Evolutionary conservation across 148 eudicot species (phyloP).

Genomic region (Rhododendron griersonianum): DNA sequence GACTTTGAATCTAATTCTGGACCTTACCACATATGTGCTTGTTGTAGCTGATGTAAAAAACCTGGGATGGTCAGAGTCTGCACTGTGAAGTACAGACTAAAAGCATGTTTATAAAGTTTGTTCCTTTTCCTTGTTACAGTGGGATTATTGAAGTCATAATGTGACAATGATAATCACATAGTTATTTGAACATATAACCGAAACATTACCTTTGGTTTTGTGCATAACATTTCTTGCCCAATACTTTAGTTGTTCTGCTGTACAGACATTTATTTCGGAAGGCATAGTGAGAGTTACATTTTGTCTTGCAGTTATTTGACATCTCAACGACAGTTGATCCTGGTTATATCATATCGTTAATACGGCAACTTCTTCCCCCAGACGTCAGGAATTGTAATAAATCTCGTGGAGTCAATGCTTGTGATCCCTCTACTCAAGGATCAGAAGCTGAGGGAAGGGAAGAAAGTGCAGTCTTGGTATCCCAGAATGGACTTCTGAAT

Average conservation of each 20-base stretch:
- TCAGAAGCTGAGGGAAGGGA: slow-evolving; percentile 23
- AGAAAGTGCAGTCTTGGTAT: slow-evolving; percentile 20
- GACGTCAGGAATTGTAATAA: slow-evolving; percentile 23
- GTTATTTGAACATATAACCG: not conserved
- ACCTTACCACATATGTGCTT: not conserved
- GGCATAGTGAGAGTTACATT: not conserved
- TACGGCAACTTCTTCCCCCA: slow-evolving; percentile 73
- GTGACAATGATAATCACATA: not conserved
- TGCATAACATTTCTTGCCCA: not conserved
- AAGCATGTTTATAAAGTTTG: not conserved
- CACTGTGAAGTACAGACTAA: not conserved
- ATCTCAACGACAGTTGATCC: slow-evolving; percentile 93
- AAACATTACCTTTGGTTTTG: not conserved
- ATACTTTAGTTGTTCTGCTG: not conserved
- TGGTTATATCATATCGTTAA: slow-evolving; percentile 78
- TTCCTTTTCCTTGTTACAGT: not conserved
- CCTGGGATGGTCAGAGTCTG: not conserved
- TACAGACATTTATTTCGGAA: not conserved
- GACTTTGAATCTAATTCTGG: not conserved
- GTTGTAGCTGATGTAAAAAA: not conserved
- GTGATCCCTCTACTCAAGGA: slow-evolving; percentile 19
- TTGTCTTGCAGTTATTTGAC: slow-evolving; percentile 63
- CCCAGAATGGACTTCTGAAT: slow-evolving; percentile 26
- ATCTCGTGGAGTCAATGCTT: slow-evolving; percentile 16
- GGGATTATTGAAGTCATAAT: not conserved